Conservation (phyloP, 2,329 filamentous ascomycete species). For the Chrysosporium queenslandicum region DNA sequence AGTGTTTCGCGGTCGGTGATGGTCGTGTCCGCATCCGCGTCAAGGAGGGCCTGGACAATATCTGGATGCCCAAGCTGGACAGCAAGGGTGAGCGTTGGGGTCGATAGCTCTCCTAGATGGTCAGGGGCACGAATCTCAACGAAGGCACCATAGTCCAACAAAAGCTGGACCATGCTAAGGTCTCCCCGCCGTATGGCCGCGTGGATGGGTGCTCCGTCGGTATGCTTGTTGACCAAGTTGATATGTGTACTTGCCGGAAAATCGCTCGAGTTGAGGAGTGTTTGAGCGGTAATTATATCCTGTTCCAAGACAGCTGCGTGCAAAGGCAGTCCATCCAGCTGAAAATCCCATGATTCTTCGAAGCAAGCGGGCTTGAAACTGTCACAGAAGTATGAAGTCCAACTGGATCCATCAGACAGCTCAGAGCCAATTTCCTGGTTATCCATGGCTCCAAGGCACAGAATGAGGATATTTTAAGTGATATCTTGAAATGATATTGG, state of each 20-base stretch:
- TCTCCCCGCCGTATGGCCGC: not conserved
- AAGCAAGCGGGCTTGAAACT: conserved; percentile 7
- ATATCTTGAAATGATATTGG: not conserved
- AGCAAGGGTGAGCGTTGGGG: conserved; percentile 4
- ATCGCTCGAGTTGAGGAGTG: not conserved
- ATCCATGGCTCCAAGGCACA: not conserved
- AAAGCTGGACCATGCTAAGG: not conserved
- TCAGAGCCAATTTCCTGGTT: not conserved
- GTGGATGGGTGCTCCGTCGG: conserved; percentile 9
- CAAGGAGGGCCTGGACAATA: conserved; percentile 2
- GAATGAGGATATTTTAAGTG: not conserved
- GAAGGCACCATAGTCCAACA: conserved; percentile 2
- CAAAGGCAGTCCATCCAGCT: not conserved
- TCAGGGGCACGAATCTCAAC: conserved; percentile 5
- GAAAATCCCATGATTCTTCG: not conserved
- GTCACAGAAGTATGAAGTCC: conserved; percentile 5
- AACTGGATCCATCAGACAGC: not conserved
- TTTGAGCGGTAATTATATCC: not conserved
- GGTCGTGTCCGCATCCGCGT: conserved; percentile 1
- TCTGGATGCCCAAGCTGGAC: not conserved
- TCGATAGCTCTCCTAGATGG: not conserved
- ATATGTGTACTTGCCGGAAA: not conserved
- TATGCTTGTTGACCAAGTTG: conserved; percentile 1
- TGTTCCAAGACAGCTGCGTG: conserved; percentile 1
- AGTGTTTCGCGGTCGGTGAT: conserved; percentile 1